phyloP scores from a whole-genome alignment of 2,329 filamentous ascomycete genomes.

The Colletotrichum simmondsii region DNA sequence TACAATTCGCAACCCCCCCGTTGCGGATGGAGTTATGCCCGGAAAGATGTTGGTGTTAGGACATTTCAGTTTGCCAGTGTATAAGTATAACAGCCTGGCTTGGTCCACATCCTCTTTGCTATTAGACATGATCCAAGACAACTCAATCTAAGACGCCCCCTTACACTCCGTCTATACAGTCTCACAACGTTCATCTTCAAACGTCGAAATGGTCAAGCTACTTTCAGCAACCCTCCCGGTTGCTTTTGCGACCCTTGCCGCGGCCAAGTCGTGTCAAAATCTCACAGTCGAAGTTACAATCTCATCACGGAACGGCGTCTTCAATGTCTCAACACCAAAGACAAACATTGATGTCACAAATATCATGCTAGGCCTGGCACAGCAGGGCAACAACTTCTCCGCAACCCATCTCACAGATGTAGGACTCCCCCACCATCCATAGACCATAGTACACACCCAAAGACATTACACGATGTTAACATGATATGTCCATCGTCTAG shows the following conservation, averaged over 20 bases:
- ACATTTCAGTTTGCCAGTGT: not conserved
- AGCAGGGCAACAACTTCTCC: slow-evolving; percentile 62
- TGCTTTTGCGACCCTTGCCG: slow-evolving; percentile 39
- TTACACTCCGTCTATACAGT: not conserved
- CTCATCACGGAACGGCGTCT: slow-evolving; percentile 63
- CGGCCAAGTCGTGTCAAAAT: slow-evolving; percentile 55
- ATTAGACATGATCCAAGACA: not conserved
- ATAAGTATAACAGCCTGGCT: not conserved
- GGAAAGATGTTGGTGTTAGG: not conserved
- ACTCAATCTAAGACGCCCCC: not conserved
- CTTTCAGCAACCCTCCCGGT: slow-evolving; percentile 35
- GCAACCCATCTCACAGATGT: slow-evolving; percentile 55
- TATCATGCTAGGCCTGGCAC: slow-evolving; percentile 62
- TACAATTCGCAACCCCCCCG: not conserved
- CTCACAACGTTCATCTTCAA: not conserved
- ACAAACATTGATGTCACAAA: slow-evolving; percentile 68
- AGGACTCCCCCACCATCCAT: slow-evolving; percentile 30
- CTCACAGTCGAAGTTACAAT: slow-evolving; percentile 67
- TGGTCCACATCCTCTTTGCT: not conserved
- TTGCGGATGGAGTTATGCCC: not conserved
- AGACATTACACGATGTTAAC: not conserved
- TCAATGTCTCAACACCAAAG: slow-evolving; percentile 58
- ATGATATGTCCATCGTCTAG: slow-evolving; percentile 37
- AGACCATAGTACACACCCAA: not conserved
- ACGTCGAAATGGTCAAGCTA: slow-evolving; percentile 38